Base-by-base conservation (phyloP, 2,329 filamentous ascomycete genomes). In the Clarireedia sp. region DNA sequence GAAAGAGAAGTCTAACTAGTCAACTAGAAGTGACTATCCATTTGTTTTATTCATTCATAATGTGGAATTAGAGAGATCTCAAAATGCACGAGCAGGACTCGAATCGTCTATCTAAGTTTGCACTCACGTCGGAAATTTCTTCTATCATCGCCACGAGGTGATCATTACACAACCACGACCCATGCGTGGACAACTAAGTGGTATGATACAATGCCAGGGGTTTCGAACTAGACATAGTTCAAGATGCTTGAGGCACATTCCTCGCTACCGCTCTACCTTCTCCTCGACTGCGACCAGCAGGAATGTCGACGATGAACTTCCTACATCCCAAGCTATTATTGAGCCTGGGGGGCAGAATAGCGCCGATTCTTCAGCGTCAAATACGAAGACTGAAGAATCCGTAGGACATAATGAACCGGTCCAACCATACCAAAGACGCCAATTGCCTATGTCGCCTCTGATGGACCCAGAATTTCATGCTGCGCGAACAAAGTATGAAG, bases 371-470 rank as follows among this genome's bases (percentile, higher is more conserved):
- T 19, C 17, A 44, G 12, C 29, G 19, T 26, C 16, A 23, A 46
- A 10, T 10, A 24, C 23, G 7, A 16, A 10, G 19, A 21, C 10
- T 7, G 21, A 26, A 43, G 40, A 21, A 4, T 4, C 2, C 21
- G 19, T 12, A 43, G 17, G 21, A 23, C 17, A 19, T 12, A 21
- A 21, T 7, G 12, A 43, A 12, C 5, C n/a, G 16, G 17, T 43
- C 40, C 4, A 17, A 21, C 9, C n/a, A 12, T 10, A 17, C 17
- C 23, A 21, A 55, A 54, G 40, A 51, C 23, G 16, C 48, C 57
- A 17, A 46, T 69, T 80, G 0, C 77, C 76, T 5, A 56, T 78
- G 0, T 76, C 77, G 9, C 75, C 75, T 0, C 55, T 77, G 6
- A 72, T 79, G 67, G 74, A 78, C 56, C 71, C 74, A 0, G 54